Base-by-base conservation (phyloP, 2,329 filamentous ascomycete genomes). In the Fusarium robinianum region DNA sequence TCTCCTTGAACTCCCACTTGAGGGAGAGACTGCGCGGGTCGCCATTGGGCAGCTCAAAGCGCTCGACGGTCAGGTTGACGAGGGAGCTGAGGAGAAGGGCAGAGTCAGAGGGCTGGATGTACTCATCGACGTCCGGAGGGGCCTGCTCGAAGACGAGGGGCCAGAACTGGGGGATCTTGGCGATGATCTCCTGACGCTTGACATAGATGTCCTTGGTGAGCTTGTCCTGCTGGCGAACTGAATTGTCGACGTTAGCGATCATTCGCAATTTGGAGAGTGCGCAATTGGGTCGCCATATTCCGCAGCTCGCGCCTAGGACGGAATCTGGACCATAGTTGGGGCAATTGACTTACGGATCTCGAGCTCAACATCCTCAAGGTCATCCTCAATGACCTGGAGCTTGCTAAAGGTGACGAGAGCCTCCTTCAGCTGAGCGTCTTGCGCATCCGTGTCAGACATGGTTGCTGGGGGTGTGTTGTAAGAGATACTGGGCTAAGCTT, bases 131-230 rank as follows among this genome's bases (percentile, higher is more conserved):
- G 53, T 96, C 90, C 32, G 80, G 78, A 2, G 91, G 90, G 3
- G 88, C 84, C 72, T 90, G 86, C 74, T 95, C 88, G 67, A 97
- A 79, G 44, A 96, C 91, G 46, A 95, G 81, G n/a, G 88, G 78
- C 94, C 94, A 97, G 81, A 97, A 99, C 73, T 88, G 83, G 59
- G 83, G 81, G 64, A 96, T 91, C 63, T 84, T 77, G 53, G 79
- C 70, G 54, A 94, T 75, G 53, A 90, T 71, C 59, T 81, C 78
- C 55, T 81, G 76, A 65, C 92, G 89, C 72, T 87, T 88, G 61
- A 80, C 77, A 75, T 90, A 96, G 50, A 95, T 79, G 30, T 85
- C 78, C 49, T 77, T 74, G 62, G 81, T 80, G 59, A 90, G 76
- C 55, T 78, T 72, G 58, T 85, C 79, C 67, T 91, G 85, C 63